Base-by-base conservation (phyloP, 2,329 filamentous ascomycete species). In the Fusarium pseudocircinatum region DNA sequence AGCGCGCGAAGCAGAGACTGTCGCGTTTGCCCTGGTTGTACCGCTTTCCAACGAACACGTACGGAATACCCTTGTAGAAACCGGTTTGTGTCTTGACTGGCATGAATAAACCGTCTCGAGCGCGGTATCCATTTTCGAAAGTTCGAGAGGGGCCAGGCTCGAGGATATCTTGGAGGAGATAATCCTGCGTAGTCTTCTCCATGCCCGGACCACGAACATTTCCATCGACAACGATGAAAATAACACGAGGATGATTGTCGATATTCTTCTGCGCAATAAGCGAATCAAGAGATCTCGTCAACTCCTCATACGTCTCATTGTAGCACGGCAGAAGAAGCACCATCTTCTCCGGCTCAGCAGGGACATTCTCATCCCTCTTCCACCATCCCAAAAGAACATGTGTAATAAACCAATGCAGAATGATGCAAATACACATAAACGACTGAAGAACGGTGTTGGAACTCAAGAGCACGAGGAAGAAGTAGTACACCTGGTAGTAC, bases 21-120 rank as follows among this genome's bases (percentile, higher is more conserved):
- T 87, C 86, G 5, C 85, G 81, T 76, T 87, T 87, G 40, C 85
- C 85, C 69, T 86, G 84, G 75, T 86, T 87, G 75, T 85, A 83
- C 20, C 83, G 79, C 74, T 87, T 87, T 52, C 85, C 83, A 42
- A 87, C 83, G 63, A 85, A 84, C 36, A 86, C 78, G 63, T 84
- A 87, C 0, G 85, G 85, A 0, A 86, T 70, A 3, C 83, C 85
- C 70, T 83, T 84, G 78, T 86, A 87, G 39, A 75, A 79, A 1
- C 86, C 86, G 0, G 79, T 83, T 28, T 84, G 81, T 10, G 84
- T 80, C 61, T 82, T 83, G 57, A 85, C 81, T 11, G 85, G 84
- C 84, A 86, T 86, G 43, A 83, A 83, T 28, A 84, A 78, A 0
- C 84, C 84, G 37, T 86, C 85, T 54, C 85, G 83, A 1, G 84